Percentiles rank a stretch among this genome's conserved stretches.
Conservation (phyloP, 1,284 basidiomycete genomes). For the Porogramme epimiltina region DNA sequence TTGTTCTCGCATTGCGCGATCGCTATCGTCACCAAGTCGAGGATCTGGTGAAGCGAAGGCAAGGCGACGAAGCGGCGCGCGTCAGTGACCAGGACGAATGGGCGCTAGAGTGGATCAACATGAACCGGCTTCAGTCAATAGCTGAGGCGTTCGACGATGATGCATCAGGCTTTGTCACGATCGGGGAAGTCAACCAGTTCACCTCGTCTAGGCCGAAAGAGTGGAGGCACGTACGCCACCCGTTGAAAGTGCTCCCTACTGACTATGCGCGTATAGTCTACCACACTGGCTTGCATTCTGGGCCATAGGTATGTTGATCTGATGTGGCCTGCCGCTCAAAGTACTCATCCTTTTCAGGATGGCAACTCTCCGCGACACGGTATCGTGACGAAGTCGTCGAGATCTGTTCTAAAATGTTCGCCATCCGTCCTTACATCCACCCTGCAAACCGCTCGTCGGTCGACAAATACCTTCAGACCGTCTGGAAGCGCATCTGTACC, state of each 20-base stretch:
- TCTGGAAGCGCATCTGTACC: constrained; percentile 11
- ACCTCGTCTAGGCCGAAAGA: constrained; percentile 6
- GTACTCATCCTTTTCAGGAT: constrained; percentile 3
- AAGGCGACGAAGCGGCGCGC: constrained; percentile 17
- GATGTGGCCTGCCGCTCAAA: too few relatives aligned
- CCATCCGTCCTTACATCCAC: constrained; percentile 8
- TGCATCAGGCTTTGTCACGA: constrained; percentile 46
- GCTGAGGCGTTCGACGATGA: constrained; percentile 54
- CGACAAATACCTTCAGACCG: constrained; percentile 22
- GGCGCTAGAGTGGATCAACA: constrained; percentile 45
- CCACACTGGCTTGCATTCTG: constrained; percentile 43
- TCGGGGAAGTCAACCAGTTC: constrained; percentile 36
- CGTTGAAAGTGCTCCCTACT: not conserved
- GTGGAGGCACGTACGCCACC: constrained; percentile 13
- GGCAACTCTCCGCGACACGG: not conserved
- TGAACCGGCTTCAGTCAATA: constrained; percentile 43
- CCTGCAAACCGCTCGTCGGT: constrained; percentile 10
- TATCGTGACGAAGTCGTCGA: constrained; percentile 24
- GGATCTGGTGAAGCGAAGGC: not conserved
- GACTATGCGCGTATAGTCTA: not conserved
- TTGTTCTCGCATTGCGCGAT: constrained; percentile 35
- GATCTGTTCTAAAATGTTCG: constrained; percentile 27
- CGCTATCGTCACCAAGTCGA: constrained; percentile 31
- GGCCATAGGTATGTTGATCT: constrained; percentile 37
- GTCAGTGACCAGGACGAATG: constrained; percentile 33